Evolutionary conservation across 768 basidiomycete species (phyloP).

Genomic region (Boletus coccyginus): DNA sequence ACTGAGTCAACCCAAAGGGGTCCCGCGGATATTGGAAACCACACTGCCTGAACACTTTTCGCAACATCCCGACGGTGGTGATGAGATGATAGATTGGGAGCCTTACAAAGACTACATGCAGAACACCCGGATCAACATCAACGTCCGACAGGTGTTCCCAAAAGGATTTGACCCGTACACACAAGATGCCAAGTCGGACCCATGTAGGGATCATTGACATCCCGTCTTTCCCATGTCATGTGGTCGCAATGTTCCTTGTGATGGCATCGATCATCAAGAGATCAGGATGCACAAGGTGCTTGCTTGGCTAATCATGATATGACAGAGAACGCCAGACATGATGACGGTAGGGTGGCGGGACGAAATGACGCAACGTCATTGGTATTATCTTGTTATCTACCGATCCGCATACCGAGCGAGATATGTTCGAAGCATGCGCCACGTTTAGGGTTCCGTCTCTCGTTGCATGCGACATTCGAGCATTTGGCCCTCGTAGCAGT

Average conservation of each 20-base stretch:
- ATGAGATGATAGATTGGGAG: constrained; percentile 47
- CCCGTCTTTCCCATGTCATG: not conserved
- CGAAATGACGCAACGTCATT: not conserved
- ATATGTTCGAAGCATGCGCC: not conserved
- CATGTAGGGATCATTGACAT: not conserved
- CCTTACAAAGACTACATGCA: constrained; percentile 63
- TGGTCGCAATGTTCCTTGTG: not conserved
- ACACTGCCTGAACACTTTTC: constrained; percentile 67
- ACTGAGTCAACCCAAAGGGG: constrained; percentile 42
- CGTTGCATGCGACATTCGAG: not conserved
- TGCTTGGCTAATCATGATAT: too few relatives aligned
- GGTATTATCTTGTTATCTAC: constrained; percentile 4
- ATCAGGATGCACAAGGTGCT: too few relatives aligned
- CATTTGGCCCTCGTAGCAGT: not conserved
- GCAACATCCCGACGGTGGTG: constrained; percentile 23
- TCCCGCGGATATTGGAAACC: constrained; percentile 83
- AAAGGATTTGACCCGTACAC: constrained; percentile 51
- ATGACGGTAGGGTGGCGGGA: not conserved
- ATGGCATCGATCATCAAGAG: not conserved
- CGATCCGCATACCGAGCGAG: constrained; percentile 10
- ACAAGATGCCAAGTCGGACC: not conserved
- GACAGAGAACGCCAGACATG: not conserved
- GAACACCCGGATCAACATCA: constrained; percentile 82
- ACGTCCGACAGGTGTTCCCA: constrained; percentile 87
- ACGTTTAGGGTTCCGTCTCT: not conserved